Percentiles rank a stretch among this genome's conserved stretches.
phyloP scores from a whole-genome alignment of 2,329 filamentous ascomycete genomes.

The Alternaria postmessia region DNA sequence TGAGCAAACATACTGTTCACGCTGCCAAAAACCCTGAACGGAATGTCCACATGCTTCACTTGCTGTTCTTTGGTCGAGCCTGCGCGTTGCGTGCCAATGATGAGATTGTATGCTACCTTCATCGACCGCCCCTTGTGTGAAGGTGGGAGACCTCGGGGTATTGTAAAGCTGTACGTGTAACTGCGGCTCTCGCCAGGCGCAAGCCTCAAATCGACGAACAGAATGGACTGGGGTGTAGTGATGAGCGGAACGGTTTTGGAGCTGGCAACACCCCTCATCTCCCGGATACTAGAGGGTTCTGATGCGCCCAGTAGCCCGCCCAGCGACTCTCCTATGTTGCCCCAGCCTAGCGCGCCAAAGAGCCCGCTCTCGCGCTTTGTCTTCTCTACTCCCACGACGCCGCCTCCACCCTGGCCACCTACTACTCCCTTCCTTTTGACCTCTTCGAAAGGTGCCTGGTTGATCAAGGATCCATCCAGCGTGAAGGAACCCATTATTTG shows the following conservation, averaged over 20 bases:
- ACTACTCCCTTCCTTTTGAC: constrained; percentile 94
- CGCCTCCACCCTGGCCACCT: constrained; percentile 80
- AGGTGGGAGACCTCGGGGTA: constrained; percentile 90
- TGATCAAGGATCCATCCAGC: constrained; percentile 88
- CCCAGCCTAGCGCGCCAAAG: constrained; percentile 86
- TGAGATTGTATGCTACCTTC: constrained; percentile 89
- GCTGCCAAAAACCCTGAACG: constrained; percentile 91
- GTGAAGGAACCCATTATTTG: constrained; percentile 93
- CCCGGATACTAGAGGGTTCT: constrained; percentile 91
- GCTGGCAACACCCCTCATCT: constrained; percentile 89
- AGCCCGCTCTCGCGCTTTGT: constrained; percentile 79
- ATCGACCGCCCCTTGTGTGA: constrained; percentile 91
- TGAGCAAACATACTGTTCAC: constrained; percentile 70
- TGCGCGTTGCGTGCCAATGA: constrained; percentile 89
- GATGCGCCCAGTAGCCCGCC: constrained; percentile 85
- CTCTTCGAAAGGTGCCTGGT: constrained; percentile 89
- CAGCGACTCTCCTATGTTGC: constrained; percentile 84
- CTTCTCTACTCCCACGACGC: constrained; percentile 81
- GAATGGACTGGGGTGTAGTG: constrained; percentile 92
- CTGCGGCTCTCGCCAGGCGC: constrained; percentile 87
- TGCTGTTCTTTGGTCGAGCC: constrained; percentile 78
- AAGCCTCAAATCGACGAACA: constrained; percentile 92
- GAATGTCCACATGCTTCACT: constrained; percentile 88
- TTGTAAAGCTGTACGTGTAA: constrained; percentile 84
- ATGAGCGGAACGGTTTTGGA: constrained; percentile 88